A percentile compares a stretch with the other conserved stretches of the same genome.
phyloP scores from a whole-genome alignment of 106 monocot genomes.

The Apostasia ramifera region DNA sequence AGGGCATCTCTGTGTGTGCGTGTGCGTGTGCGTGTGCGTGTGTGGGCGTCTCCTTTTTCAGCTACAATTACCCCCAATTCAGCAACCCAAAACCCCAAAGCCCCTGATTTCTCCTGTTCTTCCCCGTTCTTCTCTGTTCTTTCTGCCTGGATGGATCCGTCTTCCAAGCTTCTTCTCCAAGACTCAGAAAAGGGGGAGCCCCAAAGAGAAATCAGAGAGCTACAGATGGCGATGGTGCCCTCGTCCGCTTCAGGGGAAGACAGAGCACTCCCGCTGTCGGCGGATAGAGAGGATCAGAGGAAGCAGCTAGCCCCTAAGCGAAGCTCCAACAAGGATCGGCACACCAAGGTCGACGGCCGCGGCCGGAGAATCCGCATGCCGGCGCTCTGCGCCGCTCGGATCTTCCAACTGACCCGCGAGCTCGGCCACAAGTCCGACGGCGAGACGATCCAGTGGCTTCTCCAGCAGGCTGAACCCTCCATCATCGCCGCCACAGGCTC shows the following conservation, averaged over 20 bases:
- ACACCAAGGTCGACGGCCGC: constrained; percentile 15
- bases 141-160: too few relatives aligned
- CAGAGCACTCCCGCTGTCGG: not conserved
- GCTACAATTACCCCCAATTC: too few relatives aligned
- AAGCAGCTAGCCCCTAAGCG: constrained; percentile 13
- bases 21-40: too few relatives aligned
- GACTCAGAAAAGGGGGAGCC: not conserved
- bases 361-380: constrained; percentile 14
- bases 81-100: too few relatives aligned
- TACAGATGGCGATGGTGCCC: constrained; percentile 3
- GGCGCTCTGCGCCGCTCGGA: constrained; percentile 12
- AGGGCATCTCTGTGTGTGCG: too few relatives aligned
- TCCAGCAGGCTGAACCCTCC: constrained; percentile 9
- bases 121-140: too few relatives aligned
- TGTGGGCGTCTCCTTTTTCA: too few relatives aligned
- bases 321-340: constrained; percentile 16
- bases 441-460: constrained; percentile 14
- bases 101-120: too few relatives aligned
- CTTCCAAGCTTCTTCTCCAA: too few relatives aligned
- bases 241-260: not conserved
- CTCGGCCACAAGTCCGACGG: constrained; percentile 17
- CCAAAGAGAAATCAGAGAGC: not conserved
- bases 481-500: constrained; percentile 12
- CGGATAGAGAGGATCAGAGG: not conserved
- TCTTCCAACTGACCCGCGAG: constrained; percentile 11